A percentile compares a stretch with the other conserved stretches of the same genome.
Evolutionary conservation across 495 filamentous ascomycete species (phyloP).

Genomic region (Lepraria neglecta): DNA sequence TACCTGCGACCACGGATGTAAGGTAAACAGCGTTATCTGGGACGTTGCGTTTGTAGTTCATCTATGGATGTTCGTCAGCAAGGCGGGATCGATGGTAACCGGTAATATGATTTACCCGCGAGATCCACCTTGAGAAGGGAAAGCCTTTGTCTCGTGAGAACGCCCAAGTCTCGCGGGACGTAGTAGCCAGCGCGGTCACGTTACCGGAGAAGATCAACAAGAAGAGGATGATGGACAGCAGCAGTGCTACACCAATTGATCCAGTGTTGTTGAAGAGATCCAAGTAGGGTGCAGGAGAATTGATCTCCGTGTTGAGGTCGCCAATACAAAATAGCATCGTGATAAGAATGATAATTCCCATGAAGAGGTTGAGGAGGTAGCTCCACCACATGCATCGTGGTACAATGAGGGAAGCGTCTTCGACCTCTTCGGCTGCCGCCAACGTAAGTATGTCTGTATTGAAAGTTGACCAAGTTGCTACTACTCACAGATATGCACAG

Average conservation of each 20-base stretch:
- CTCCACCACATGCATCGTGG: conserved; percentile 41
- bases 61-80: conserved; percentile 26
- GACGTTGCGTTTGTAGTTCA: conserved; percentile 25
- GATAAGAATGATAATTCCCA: conserved; percentile 40
- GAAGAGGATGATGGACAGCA: conserved; percentile 39
- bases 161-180: conserved; percentile 41
- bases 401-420: conserved; percentile 37
- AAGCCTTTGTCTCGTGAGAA: conserved; percentile 46
- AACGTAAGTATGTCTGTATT: neutral
- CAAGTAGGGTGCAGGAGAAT: conserved; percentile 40
- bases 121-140: conserved; percentile 39
- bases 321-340: conserved; percentile 43
- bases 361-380: conserved; percentile 40
- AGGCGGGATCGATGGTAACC: neutral
- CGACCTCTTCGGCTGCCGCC: conserved; percentile 39
- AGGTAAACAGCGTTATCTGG: conserved; percentile 37
- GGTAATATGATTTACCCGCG: conserved; percentile 7
- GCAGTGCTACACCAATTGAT: conserved; percentile 31
- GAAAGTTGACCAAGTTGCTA: neutral
- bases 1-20: conserved; percentile 28
- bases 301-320: conserved; percentile 33
- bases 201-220: conserved; percentile 34
- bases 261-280: conserved; percentile 47
- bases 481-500: conserved; percentile 27
- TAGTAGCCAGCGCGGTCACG: conserved; percentile 39